phyloP scores from a whole-genome alignment of 352 stramenopile species.

The Aphanomyces astaci region DNA sequence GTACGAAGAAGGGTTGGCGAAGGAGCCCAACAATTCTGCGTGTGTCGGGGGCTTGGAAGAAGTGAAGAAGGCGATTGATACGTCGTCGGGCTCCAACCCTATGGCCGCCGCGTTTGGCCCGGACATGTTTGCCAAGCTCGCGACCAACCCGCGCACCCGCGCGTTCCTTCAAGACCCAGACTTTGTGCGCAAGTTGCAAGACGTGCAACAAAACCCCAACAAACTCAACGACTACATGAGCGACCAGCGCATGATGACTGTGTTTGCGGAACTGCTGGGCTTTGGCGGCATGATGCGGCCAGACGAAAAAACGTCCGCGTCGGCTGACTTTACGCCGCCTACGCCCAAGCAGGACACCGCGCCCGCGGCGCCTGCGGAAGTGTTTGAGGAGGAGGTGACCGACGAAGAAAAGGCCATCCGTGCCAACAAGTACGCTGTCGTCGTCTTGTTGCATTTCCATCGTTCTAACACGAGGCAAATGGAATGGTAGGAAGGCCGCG shows the following conservation, averaged over 20 bases:
- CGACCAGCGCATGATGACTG: conserved; percentile 80
- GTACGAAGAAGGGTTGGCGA: conserved; percentile 80
- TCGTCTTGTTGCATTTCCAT: neutral
- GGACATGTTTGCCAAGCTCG: conserved; percentile 93
- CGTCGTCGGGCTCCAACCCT: conserved; percentile 53
- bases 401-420: conserved; percentile 75
- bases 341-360: conserved; percentile 26
- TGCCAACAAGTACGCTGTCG: conserved; percentile 29
- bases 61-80: conserved; percentile 87
- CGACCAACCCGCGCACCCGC: conserved; percentile 79
- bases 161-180: conserved; percentile 87
- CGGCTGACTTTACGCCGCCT: conserved; percentile 25
- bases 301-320: conserved; percentile 51
- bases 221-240: conserved; percentile 73
- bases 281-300: conserved; percentile 64
- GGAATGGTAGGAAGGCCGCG: conserved; percentile 51
- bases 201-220: conserved; percentile 67
- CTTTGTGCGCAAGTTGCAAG: conserved; percentile 75
- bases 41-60: conserved; percentile 90
- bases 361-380: conserved; percentile 37
- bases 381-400: conserved; percentile 77
- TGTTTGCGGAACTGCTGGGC: conserved; percentile 79
- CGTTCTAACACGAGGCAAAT: neutral
- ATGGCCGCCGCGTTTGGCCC: conserved; percentile 89
- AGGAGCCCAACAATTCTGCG: conserved; percentile 89